Evolutionary conservation across 495 filamentous ascomycete genomes (phyloP).

Genomic region (Tuber umbilicatum): DNA sequence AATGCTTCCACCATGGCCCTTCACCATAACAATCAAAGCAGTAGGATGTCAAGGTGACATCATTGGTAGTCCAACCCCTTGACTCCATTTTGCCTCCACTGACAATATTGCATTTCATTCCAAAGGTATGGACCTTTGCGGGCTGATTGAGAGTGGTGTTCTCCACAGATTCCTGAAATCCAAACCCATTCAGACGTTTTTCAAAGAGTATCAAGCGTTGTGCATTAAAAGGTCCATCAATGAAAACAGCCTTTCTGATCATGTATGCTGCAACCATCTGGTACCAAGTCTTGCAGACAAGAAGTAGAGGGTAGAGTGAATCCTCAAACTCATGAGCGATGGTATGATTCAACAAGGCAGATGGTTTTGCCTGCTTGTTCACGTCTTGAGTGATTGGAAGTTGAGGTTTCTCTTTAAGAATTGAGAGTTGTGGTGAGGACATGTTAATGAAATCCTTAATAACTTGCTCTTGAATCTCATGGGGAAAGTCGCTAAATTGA

Average conservation of each 20-base stretch:
- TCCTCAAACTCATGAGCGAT: background rate
- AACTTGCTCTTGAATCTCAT: conserved; percentile 11
- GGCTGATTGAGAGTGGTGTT: background rate
- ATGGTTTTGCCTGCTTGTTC: background rate
- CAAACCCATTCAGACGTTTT: background rate
- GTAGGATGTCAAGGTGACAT: background rate
- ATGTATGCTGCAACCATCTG: conserved; percentile 10
- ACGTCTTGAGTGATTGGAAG: conserved; percentile 8
- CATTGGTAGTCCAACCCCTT: background rate
- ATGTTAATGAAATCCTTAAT: conserved; percentile 6
- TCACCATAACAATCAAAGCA: background rate
- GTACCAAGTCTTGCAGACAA: conserved; percentile 17
- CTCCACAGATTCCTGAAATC: background rate
- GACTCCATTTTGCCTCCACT: too few relatives aligned
- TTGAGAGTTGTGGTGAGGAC: conserved; percentile 3
- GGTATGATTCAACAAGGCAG: background rate
- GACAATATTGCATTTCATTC: background rate
- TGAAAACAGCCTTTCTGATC: conserved; percentile 1
- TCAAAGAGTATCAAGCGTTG: conserved; percentile 11
- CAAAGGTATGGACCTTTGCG: background rate
- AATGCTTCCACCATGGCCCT: background rate
- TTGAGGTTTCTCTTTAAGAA: background rate
- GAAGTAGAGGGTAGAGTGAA: background rate
- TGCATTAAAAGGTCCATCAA: conserved; percentile 12
- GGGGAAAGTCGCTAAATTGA: background rate